Conservation (phyloP, 257 asterid genomes). For the Verbascum thapsus region DNA sequence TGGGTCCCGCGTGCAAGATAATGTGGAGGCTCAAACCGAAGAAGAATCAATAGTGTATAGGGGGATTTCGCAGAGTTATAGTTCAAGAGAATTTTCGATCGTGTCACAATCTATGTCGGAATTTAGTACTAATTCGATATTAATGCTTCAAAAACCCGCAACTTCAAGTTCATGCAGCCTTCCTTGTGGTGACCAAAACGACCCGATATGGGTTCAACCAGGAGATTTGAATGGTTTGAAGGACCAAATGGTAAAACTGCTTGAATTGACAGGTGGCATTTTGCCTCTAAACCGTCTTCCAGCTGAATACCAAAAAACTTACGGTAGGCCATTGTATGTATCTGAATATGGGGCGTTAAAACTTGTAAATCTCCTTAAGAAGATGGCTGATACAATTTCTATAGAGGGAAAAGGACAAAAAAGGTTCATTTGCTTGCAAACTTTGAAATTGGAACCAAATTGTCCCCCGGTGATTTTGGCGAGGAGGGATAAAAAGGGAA, state of each 20-base stretch:
- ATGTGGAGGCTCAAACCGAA: slow-evolving; percentile 36
- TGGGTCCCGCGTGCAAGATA: slow-evolving; percentile 32
- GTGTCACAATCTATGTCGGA: slow-evolving; percentile 56
- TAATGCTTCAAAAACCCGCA: slow-evolving; percentile 30
- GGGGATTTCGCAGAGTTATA: slow-evolving; percentile 47
- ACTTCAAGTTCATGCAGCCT: too few relatives aligned
- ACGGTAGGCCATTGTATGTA: slow-evolving; percentile 75
- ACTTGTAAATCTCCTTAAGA: slow-evolving; percentile 72
- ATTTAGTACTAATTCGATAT: slow-evolving; percentile 23
- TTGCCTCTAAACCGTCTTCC: slow-evolving; percentile 65
- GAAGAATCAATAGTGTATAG: slow-evolving; percentile 80
- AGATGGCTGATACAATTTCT: slow-evolving; percentile 64
- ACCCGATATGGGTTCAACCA: slow-evolving; percentile 65
- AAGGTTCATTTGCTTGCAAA: slow-evolving; percentile 55
- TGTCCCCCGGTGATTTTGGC: slow-evolving; percentile 26
- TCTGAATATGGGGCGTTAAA: slow-evolving; percentile 74
- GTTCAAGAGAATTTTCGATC: slow-evolving; percentile 38
- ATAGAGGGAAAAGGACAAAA: slow-evolving; percentile 60
- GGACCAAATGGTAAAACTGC: slow-evolving; percentile 76
- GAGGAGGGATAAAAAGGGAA: slow-evolving; percentile 54
- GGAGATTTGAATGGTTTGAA: slow-evolving; percentile 83
- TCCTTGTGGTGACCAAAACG: too few relatives aligned
- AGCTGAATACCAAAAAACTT: slow-evolving; percentile 69
- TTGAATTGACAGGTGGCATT: slow-evolving; percentile 70
- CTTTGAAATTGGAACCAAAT: slow-evolving; percentile 43